Conservation (phyloP, 768 basidiomycete genomes). For the Boletus sensibilis region DNA sequence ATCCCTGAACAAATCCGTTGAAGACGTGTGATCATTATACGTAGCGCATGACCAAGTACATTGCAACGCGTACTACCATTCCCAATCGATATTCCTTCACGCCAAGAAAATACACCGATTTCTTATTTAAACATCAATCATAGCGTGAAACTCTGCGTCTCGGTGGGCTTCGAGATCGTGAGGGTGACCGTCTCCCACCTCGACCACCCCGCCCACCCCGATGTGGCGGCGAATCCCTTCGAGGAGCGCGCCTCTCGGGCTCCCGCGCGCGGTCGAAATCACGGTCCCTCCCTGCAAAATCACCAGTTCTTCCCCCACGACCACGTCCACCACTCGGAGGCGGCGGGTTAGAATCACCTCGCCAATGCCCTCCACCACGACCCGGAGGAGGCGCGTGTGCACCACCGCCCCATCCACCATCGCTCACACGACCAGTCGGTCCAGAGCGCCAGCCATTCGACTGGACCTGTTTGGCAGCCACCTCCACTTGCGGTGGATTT, state of each 20-base stretch:
- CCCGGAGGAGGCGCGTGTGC: conserved; percentile 37
- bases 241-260: conserved; percentile 52
- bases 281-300: conserved; percentile 36
- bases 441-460: conserved; percentile 37
- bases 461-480: conserved; percentile 35
- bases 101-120: conserved; percentile 3
- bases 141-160: conserved; percentile 36
- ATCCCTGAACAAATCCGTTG: too few relatives aligned
- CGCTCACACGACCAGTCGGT: conserved; percentile 39
- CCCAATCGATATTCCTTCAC: background rate
- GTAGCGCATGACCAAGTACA: background rate
- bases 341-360: conserved; percentile 61
- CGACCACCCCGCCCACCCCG: conserved; percentile 44
- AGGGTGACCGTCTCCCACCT: conserved; percentile 39
- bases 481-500: conserved; percentile 49
- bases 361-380: conserved; percentile 70
- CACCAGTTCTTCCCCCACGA: conserved; percentile 38
- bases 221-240: conserved; percentile 49
- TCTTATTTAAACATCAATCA: conserved; percentile 25
- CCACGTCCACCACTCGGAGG: conserved; percentile 42
- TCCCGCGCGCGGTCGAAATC: conserved; percentile 39
- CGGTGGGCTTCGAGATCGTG: conserved; percentile 43
- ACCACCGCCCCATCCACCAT: conserved; percentile 50
- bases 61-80: background rate
- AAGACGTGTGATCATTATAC: background rate